A percentile compares a stretch with the other conserved stretches of the same genome.
Conservation (phyloP, 768 basidiomycete species). For the Collybia nuda region DNA sequence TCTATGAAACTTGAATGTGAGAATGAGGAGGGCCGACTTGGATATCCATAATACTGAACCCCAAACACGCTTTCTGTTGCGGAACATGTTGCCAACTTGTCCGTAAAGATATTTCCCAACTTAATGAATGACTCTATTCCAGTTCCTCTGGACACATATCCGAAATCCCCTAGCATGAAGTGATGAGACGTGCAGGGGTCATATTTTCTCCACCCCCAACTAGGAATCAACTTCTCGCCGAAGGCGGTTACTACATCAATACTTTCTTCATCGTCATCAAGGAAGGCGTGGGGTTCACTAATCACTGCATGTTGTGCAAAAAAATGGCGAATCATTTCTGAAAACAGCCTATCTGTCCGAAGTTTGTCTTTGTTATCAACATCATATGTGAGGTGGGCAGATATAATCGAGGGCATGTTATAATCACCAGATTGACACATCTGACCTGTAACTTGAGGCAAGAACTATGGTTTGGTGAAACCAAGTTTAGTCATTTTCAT, state of each 20-base stretch:
- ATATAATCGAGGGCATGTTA: too few relatives aligned
- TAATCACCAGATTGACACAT: too few relatives aligned
- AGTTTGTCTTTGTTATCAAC: too few relatives aligned
- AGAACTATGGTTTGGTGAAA: too few relatives aligned
- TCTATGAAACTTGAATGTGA: slow-evolving; percentile 1
- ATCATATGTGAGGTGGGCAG: too few relatives aligned
- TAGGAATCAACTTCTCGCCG: neutral
- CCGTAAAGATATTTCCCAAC: slow-evolving; percentile 5
- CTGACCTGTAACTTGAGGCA: too few relatives aligned
- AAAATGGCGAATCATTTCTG: too few relatives aligned
- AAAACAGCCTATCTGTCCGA: too few relatives aligned
- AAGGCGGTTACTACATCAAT: too few relatives aligned
- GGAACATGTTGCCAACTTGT: slow-evolving; percentile 1
- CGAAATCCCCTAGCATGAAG: slow-evolving; percentile 7
- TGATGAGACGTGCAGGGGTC: neutral
- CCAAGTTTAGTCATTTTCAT: neutral
- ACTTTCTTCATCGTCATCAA: too few relatives aligned
- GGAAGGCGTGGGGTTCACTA: too few relatives aligned
- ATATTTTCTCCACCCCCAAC: slow-evolving; percentile 3
- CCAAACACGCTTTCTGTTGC: slow-evolving; percentile 3
- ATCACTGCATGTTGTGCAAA: too few relatives aligned
- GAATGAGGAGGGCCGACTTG: neutral
- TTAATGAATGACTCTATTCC: slow-evolving; percentile 9
- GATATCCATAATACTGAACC: neutral
- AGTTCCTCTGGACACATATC: slow-evolving; percentile 7